Evolutionary conservation across 2,329 filamentous ascomycete genomes (phyloP), one percentile per base, ranked within the genome.

Genomic region (Ampelomyces quisqualis): DNA sequence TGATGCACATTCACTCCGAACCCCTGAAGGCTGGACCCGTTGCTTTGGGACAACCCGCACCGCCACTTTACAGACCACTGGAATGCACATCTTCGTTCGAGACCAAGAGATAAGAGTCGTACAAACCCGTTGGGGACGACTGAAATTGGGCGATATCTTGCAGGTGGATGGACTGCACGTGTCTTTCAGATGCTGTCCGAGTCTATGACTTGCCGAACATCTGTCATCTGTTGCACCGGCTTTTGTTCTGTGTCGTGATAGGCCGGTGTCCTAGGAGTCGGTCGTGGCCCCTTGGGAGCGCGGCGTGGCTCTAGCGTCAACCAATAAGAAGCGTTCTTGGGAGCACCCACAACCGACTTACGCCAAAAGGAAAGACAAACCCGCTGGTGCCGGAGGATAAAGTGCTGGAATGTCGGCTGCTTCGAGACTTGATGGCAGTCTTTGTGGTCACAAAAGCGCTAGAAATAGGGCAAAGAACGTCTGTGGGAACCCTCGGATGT

Each of bases 11-110:
- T 40, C 41, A 27, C 32, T 26, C 40, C 15, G 33, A 31, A 21
- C 38, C 48, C 45, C 45, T 49, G 43, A 34, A 32, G 32, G 26
- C 22, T 36, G 15, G 20, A 39, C 30, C 44, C 51, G 51, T 37
- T 28, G 11, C 18, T 34, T 51, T 53, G 57, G 58, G 49, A 57
- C 53, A 53, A 61, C 38, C 55, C 51, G 57, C 42, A 50, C 40
- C 23, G 40, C 31, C 34, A 43, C 42, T 21, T 35, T 42, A 31
- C n/a, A 34, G 27, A 19, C 17, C n/a, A n/a, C n/a, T n/a, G n/a
- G n/a, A n/a, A 31, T 20, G 36, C 19, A 28, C 31, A 15, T 31
- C n/a, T n/a, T n/a, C 24, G n/a, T 24, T 33, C 7, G 11, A 24
- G 18, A 34, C 21, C 14, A 34, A 34, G 21, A 34, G 21, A 33